phyloP scores from a whole-genome alignment of 176 grass and related monocot species.

The Paspalum vaginatum region DNA sequence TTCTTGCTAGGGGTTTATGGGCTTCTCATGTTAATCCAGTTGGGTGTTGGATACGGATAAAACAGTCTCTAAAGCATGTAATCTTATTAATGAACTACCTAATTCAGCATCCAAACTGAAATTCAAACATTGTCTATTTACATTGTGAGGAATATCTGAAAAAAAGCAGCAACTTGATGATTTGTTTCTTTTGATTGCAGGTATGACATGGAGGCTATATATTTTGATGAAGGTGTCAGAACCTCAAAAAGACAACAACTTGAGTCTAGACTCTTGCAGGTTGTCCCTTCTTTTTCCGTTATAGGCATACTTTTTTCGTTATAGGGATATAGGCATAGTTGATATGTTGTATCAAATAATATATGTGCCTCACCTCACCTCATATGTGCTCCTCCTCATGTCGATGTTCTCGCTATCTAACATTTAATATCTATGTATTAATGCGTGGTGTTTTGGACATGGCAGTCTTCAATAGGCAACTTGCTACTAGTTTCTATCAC shows the following conservation, averaged over 20 bases:
- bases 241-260: slow-evolving; percentile 88
- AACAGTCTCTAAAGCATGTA: slow-evolving; percentile 6
- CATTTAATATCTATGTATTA: too few species aligned
- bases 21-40: background rate
- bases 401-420: background rate
- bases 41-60: background rate
- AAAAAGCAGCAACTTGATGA: background rate
- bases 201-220: slow-evolving; percentile 85
- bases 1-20: background rate
- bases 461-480: background rate
- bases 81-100: background rate
- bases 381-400: background rate
- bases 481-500: background rate
- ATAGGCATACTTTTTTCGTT: slow-evolving; percentile 1
- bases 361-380: background rate
- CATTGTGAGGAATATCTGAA: background rate
- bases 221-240: slow-evolving; percentile 95
- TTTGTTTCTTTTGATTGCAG: slow-evolving; percentile 49
- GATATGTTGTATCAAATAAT: slow-evolving; percentile 1
- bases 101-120: slow-evolving; percentile 6
- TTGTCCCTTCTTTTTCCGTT: slow-evolving; percentile 27
- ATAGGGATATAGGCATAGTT: background rate
- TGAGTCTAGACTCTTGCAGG: slow-evolving; percentile 89
- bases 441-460: background rate
- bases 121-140: slow-evolving; percentile 22